Conservation (phyloP, 1,139 yeast species). For the Pichia sp. region DNA sequence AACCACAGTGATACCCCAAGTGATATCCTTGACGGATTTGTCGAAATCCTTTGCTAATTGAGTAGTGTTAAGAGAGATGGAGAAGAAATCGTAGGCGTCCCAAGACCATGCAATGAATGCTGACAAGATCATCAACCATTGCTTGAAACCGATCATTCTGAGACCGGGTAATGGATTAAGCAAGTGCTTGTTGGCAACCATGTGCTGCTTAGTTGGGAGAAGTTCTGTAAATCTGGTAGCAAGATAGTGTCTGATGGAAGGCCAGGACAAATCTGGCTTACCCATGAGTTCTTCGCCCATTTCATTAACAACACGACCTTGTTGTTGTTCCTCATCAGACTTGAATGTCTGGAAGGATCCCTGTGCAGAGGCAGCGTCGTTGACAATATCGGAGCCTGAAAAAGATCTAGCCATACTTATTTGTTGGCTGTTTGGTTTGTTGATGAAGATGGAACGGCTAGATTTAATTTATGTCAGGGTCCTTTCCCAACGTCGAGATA, state of each 20-base stretch:
- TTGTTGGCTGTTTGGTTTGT: too few species aligned
- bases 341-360: conserved; percentile 12
- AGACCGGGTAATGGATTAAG: conserved; percentile 52
- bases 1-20: conserved; percentile 79
- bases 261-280: conserved; percentile 24
- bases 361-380: too few species aligned
- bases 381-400: too few species aligned
- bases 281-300: conserved; percentile 8
- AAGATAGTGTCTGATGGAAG: conserved; percentile 31
- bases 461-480: too few species aligned
- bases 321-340: conserved; percentile 5
- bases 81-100: conserved; percentile 75
- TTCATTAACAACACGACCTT: background rate
- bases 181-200: conserved; percentile 25
- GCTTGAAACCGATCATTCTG: conserved; percentile 35
- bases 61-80: conserved; percentile 55
- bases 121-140: conserved; percentile 57
- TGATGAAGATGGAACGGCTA: too few species aligned
- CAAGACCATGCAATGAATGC: conserved; percentile 73
- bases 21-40: conserved; percentile 44
- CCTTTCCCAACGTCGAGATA: too few species aligned
- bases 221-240: conserved; percentile 36
- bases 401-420: too few species aligned
- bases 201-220: conserved; percentile 32
- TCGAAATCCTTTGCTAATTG: conserved; percentile 48